phyloP scores from a whole-genome alignment of 306 rosid genomes.

The Inga leiocalycina region DNA sequence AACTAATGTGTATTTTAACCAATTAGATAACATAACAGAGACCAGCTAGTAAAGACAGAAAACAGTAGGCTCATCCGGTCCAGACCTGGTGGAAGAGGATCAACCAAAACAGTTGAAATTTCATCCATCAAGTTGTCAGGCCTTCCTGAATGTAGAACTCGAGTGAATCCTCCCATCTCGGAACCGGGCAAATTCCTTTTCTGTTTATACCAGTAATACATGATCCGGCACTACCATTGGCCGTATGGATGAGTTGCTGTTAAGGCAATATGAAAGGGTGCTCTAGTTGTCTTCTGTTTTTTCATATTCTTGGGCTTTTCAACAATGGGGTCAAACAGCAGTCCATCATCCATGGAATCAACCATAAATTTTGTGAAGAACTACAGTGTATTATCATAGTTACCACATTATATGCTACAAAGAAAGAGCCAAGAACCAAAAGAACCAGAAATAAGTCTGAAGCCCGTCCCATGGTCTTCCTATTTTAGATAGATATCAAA shows the following conservation, averaged over 20 bases:
- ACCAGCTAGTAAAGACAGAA: not conserved
- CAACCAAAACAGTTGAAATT: slow-evolving; percentile 90
- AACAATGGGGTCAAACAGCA: slow-evolving; percentile 64
- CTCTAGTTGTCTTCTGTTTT: slow-evolving; percentile 50
- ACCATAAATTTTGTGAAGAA: slow-evolving; percentile 46
- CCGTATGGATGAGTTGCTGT: slow-evolving; percentile 89
- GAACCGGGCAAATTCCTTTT: slow-evolving; percentile 72
- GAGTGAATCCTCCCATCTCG: slow-evolving; percentile 95
- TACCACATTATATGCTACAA: slow-evolving; percentile 75
- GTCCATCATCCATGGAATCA: slow-evolving; percentile 30
- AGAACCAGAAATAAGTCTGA: slow-evolving; percentile 68
- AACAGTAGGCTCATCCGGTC: slow-evolving; percentile 72
- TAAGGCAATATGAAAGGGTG: slow-evolving; percentile 82
- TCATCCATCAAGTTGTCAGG: slow-evolving; percentile 97
- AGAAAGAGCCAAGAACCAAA: slow-evolving; percentile 77
- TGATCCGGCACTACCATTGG: slow-evolving; percentile 89
- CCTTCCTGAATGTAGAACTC: slow-evolving; percentile 89
- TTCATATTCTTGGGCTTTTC: slow-evolving; percentile 75
- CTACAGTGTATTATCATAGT: slow-evolving; percentile 61
- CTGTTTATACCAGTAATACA: slow-evolving; percentile 92
- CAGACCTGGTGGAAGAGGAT: slow-evolving; percentile 92
- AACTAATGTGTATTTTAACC: slow-evolving; percentile 7
- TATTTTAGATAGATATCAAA: slow-evolving; percentile 41
- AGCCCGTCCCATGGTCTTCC: slow-evolving; percentile 68
- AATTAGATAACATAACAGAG: slow-evolving; percentile 10